These are phyloP conservation scores for Aspergillus kassunensis DNA, from an alignment of 495 filamentous ascomycete species.

Conservation along the genomic window DNA sequence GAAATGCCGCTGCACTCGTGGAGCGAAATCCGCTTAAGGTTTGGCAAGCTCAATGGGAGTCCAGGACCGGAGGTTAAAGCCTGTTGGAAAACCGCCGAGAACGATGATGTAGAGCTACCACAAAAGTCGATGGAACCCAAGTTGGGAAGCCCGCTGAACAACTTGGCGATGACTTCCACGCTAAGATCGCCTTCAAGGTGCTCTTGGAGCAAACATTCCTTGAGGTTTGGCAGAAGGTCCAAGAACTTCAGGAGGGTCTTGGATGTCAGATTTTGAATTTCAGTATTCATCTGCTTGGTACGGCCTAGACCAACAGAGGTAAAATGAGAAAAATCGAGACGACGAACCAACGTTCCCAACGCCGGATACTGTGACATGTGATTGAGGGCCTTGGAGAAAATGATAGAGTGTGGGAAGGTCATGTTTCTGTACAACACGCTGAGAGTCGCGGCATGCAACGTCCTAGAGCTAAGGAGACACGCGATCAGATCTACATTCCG, in stretches of 20 bases:
- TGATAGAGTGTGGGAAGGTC: slow-evolving; percentile 80
- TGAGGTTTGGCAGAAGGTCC: slow-evolving; percentile 69
- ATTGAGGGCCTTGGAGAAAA: slow-evolving; percentile 79
- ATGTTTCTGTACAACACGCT: slow-evolving; percentile 76
- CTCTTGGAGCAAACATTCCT: slow-evolving; percentile 80
- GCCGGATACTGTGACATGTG: slow-evolving; percentile 66
- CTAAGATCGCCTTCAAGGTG: slow-evolving; percentile 78
- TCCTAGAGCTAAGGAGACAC: slow-evolving; percentile 70
- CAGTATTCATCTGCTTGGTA: slow-evolving; percentile 72
- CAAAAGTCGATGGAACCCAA: slow-evolving; percentile 75
- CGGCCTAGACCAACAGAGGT: slow-evolving; percentile 78
- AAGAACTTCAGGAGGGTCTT: slow-evolving; percentile 72
- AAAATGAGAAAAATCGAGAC: slow-evolving; percentile 85
- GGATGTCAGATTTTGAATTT: slow-evolving; percentile 78
- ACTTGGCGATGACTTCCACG: slow-evolving; percentile 61
- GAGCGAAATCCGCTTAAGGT: slow-evolving; percentile 65
- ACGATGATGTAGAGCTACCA: slow-evolving; percentile 67
- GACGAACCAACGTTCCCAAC: slow-evolving; percentile 73
- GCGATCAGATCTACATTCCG: slow-evolving; percentile 81
- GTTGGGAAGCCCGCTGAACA: slow-evolving; percentile 64
- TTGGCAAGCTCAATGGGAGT: slow-evolving; percentile 48
- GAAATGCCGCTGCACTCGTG: slow-evolving; percentile 79
- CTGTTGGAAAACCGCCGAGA: slow-evolving; percentile 58
- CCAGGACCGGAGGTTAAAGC: slow-evolving; percentile 38
- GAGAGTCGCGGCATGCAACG: slow-evolving; percentile 71